These are phyloP conservation scores for Entomophthora muscae DNA, from an alignment of 371 early-diverging fungal genomes.

Conservation along the genomic window DNA sequence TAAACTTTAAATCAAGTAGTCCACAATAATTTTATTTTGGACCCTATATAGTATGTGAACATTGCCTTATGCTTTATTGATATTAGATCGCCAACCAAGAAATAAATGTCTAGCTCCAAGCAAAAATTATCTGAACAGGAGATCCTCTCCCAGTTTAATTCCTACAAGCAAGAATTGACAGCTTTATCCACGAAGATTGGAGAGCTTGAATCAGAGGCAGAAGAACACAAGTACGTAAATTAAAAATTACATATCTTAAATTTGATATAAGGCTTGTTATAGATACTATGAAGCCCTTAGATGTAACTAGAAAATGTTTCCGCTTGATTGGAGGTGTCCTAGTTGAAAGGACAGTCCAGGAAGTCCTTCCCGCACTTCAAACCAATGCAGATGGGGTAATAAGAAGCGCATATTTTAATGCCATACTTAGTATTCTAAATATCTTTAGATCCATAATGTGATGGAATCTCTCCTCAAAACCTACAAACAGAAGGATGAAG, in stretches of 20 bases:
- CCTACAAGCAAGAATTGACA: constrained; percentile 69
- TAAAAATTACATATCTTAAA: not conserved
- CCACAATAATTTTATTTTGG: too few relatives aligned
- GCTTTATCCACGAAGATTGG: constrained; percentile 76
- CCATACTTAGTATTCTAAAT: not conserved
- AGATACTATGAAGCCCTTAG: constrained; percentile 72
- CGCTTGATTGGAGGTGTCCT: constrained; percentile 84
- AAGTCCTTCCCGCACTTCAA: constrained; percentile 77
- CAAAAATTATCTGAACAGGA: constrained; percentile 28
- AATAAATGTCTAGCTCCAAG: too few relatives aligned
- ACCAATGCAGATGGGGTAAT: constrained; percentile 70
- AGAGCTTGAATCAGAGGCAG: constrained; percentile 82
- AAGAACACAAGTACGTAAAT: constrained; percentile 70
- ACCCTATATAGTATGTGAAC: too few relatives aligned
- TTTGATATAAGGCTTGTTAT: constrained; percentile 53
- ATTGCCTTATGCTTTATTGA: too few relatives aligned
- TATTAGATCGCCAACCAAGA: too few relatives aligned
- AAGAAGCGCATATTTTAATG: not conserved
- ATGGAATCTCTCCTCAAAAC: constrained; percentile 51
- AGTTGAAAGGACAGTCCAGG: constrained; percentile 79
- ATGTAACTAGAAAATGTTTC: constrained; percentile 75
- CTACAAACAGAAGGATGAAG: constrained; percentile 80
- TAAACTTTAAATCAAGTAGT: too few relatives aligned
- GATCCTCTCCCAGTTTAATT: constrained; percentile 50
- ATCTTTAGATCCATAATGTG: constrained; percentile 45